These are phyloP conservation scores for Sporothrix globosa DNA, from an alignment of 2,329 filamentous ascomycete genomes.

Conservation along the genomic window DNA sequence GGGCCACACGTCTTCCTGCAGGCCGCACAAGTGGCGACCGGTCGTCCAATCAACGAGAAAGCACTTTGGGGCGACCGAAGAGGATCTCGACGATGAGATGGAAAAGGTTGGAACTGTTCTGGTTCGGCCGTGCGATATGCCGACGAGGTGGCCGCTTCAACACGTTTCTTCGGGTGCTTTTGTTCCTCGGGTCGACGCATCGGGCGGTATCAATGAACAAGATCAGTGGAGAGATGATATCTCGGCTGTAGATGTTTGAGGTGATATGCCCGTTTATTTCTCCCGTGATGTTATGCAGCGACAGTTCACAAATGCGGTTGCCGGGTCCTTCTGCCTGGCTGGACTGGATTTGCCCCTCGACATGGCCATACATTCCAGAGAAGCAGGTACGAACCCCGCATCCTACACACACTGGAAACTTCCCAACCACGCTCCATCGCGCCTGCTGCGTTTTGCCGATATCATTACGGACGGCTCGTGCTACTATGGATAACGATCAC, in stretches of 20 bases:
- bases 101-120: constrained; percentile 2
- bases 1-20: constrained; percentile 20
- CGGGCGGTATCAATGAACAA: neutral
- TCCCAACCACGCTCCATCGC: constrained; percentile 13
- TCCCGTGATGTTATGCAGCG: neutral
- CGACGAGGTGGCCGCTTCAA: neutral
- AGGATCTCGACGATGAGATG: neutral
- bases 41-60: constrained; percentile 26
- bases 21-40: constrained; percentile 24
- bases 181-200: neutral
- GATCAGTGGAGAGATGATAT: neutral
- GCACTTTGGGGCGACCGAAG: neutral
- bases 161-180: neutral
- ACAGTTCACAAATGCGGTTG: neutral
- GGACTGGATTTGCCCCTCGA: neutral
- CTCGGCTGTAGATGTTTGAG: neutral
- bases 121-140: neutral
- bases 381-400: constrained; percentile 31
- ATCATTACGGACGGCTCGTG: neutral
- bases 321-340: neutral
- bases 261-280: neutral
- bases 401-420: neutral
- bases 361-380: constrained; percentile 16
- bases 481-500: neutral
- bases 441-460: constrained; percentile 10